These are phyloP conservation scores for Fusarium avenaceum DNA, from an alignment of 2,329 filamentous ascomycete genomes.

Conservation along the genomic window DNA sequence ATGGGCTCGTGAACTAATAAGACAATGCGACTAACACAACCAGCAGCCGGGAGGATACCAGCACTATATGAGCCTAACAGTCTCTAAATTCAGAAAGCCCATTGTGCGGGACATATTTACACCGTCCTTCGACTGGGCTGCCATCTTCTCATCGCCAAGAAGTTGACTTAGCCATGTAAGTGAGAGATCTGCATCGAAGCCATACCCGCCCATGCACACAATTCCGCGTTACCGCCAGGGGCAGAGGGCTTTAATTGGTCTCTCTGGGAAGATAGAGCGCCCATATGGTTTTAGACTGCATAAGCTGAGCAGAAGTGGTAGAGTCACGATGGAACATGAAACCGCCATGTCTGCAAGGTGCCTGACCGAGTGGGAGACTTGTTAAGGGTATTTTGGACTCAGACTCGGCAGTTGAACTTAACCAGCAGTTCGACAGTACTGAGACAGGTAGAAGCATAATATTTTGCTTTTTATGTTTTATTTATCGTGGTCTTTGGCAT, in stretches of 20 bases:
- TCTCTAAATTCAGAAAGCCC: not conserved
- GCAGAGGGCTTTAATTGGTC: slow-evolving; percentile 28
- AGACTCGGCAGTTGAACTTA: not conserved
- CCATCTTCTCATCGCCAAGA: not conserved
- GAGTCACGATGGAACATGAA: slow-evolving; percentile 36
- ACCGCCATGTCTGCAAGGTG: slow-evolving; percentile 30
- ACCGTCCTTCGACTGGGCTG: slow-evolving; percentile 7
- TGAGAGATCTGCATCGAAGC: slow-evolving; percentile 9
- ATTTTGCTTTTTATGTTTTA: not conserved
- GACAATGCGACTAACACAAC: not conserved
- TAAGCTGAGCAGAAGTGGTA: slow-evolving; percentile 40
- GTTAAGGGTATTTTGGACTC: not conserved
- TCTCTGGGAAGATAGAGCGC: slow-evolving; percentile 5
- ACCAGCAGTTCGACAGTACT: accelerated
- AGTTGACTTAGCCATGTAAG: slow-evolving; percentile 10
- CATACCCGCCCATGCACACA: slow-evolving; percentile 20
- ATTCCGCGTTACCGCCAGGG: slow-evolving; percentile 32
- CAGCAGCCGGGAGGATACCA: not conserved
- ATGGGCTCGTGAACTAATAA: not conserved
- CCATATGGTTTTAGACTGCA: slow-evolving; percentile 21
- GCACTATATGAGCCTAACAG: slow-evolving; percentile 20
- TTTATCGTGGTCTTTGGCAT: accelerated
- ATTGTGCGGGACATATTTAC: slow-evolving; percentile 20
- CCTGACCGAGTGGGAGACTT: not conserved
- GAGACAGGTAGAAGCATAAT: not conserved